Conservation (phyloP, 441 rosid species). For the Euphorbia schlechtendalii region DNA sequence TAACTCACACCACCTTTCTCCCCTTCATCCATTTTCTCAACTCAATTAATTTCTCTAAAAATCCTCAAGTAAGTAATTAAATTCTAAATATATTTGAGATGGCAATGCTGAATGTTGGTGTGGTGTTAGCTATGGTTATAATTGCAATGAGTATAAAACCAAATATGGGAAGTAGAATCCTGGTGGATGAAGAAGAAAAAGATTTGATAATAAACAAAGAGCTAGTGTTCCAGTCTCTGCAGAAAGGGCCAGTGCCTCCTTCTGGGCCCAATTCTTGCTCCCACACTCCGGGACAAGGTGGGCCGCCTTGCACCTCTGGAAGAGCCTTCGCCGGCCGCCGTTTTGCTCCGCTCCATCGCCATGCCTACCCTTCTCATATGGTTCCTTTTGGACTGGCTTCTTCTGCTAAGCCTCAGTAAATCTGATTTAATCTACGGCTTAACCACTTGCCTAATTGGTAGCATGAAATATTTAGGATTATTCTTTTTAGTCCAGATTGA, state of each 20-base stretch:
- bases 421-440: background rate
- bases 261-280: conserved; percentile 17
- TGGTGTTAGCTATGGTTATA: background rate
- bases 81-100: too few relatives aligned
- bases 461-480: background rate
- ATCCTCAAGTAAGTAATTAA: too few relatives aligned
- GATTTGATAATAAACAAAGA: background rate
- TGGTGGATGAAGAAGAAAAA: background rate
- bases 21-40: background rate
- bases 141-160: background rate
- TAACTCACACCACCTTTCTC: too few relatives aligned
- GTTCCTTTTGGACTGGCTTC: background rate
- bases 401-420: background rate
- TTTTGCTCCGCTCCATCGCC: background rate
- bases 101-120: background rate
- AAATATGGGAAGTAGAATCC: background rate
- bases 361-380: background rate
- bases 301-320: conserved; percentile 15
- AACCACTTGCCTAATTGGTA: too few relatives aligned
- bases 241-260: conserved; percentile 12
- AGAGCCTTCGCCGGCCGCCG: conserved; percentile 22
- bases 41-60: background rate
- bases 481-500: background rate
- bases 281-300: background rate
- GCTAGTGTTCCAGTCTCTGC: conserved; percentile 15